phyloP scores from a whole-genome alignment of 78 protist species.

The Cavenderia fasciculata region DNA sequence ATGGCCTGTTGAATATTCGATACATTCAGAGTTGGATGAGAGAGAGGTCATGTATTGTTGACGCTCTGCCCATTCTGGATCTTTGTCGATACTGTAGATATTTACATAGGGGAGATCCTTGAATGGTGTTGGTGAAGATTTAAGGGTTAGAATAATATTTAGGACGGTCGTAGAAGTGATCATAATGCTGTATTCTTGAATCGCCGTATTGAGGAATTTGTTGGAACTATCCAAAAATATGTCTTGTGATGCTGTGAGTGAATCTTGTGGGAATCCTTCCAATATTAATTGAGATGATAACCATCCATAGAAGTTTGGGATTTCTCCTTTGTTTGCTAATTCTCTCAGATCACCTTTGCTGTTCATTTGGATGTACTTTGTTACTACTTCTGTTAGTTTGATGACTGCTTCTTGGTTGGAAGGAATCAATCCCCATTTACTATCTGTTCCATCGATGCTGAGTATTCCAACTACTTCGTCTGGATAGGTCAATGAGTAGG shows the following conservation, averaged over 20 bases:
- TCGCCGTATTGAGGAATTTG: background rate
- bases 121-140: background rate
- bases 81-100: background rate
- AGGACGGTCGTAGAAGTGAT: too few relatives aligned
- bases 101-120: background rate
- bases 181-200: background rate
- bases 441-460: conserved; percentile 26
- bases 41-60: background rate
- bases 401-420: too few relatives aligned
- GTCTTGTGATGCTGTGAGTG: too few relatives aligned
- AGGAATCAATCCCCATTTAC: background rate
- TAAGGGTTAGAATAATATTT: too few relatives aligned
- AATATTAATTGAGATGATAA: too few relatives aligned
- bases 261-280: too few relatives aligned
- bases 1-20: background rate
- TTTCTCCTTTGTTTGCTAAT: too few relatives aligned
- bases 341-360: too few relatives aligned
- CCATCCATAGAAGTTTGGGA: too few relatives aligned
- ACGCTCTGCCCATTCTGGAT: background rate
- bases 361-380: too few relatives aligned
- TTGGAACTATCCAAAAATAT: too few relatives aligned
- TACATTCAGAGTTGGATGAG: background rate
- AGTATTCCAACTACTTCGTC: conserved; percentile 22
- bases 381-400: too few relatives aligned
- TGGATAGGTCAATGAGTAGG: conserved; percentile 13